These are phyloP conservation scores for Epithele typhae DNA, from an alignment of 768 basidiomycete genomes.

Conservation along the genomic window DNA sequence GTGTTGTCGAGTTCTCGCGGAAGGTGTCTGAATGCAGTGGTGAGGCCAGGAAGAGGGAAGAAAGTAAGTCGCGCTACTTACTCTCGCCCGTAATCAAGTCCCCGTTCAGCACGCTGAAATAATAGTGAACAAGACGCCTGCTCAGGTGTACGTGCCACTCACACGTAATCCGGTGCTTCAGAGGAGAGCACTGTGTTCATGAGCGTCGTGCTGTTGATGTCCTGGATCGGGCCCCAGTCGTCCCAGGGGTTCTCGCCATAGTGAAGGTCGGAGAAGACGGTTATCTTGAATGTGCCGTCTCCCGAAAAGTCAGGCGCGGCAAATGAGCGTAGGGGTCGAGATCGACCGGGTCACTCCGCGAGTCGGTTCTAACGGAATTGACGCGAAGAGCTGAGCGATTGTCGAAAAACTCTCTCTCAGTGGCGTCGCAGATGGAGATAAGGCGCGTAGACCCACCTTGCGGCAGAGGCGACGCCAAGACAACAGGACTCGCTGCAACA, in stretches of 20 bases:
- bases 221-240: conserved; percentile 62
- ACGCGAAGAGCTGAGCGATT: neutral
- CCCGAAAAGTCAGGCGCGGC: conserved; percentile 50
- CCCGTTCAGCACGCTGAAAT: conserved; percentile 59
- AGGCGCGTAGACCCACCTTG: neutral
- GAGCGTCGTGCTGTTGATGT: conserved; percentile 54
- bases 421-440: no score
- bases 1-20: conserved; percentile 57
- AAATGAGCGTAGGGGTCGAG: conserved; percentile 42
- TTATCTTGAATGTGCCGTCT: conserved; percentile 68
- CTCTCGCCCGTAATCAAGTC: conserved; percentile 74
- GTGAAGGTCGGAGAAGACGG: conserved; percentile 72
- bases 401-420: no score
- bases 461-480: neutral
- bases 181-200: conserved; percentile 52
- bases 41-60: no score
- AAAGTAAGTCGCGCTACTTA: no score
- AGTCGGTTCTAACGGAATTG: neutral
- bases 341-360: neutral
- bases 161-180: conserved; percentile 72
- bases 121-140: no score
- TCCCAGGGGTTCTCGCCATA: conserved; percentile 76
- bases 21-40: conserved; percentile 58
- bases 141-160: conserved; percentile 18
- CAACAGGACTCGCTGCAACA: neutral